A percentile compares a stretch with the other conserved stretches of the same genome.
Evolutionary conservation across 2,329 filamentous ascomycete species (phyloP).

Genomic region (Fusarium nurragi): DNA sequence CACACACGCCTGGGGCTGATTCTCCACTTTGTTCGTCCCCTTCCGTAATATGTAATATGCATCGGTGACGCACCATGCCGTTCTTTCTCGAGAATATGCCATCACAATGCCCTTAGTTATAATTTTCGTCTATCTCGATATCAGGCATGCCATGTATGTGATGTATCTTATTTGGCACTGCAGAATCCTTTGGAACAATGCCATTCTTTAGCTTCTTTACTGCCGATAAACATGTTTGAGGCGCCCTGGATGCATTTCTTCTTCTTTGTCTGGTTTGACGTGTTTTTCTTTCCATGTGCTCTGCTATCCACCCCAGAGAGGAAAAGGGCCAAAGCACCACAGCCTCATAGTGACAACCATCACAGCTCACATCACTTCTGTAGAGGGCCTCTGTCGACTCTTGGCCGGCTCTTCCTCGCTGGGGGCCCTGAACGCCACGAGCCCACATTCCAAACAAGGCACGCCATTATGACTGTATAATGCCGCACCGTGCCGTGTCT

Average conservation of each 20-base stretch:
- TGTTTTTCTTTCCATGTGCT: background rate
- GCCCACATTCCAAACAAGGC: slow-evolving; percentile 23
- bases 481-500: slow-evolving; percentile 2
- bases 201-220: background rate
- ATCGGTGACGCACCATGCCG: slow-evolving; percentile 24
- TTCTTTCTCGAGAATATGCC: slow-evolving; percentile 17
- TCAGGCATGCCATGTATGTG: slow-evolving; percentile 8
- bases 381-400: background rate
- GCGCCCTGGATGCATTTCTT: background rate
- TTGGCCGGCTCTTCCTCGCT: background rate
- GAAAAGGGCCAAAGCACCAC: slow-evolving; percentile 28
- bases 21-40: background rate
- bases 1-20: background rate
- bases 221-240: slow-evolving; percentile 2
- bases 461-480: slow-evolving; percentile 17
- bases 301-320: slow-evolving; percentile 6
- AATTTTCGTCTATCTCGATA: slow-evolving; percentile 24
- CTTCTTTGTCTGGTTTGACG: slow-evolving; percentile 1
- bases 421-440: slow-evolving; percentile 19
- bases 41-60: slow-evolving; percentile 10
- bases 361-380: slow-evolving; percentile 7
- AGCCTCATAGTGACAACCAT: slow-evolving; percentile 7
- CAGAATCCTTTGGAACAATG: slow-evolving; percentile 4
- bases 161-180: slow-evolving; percentile 15
- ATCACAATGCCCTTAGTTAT: slow-evolving; percentile 8